A percentile compares a stretch with the other conserved stretches of the same genome.
Evolutionary conservation across 208 protist genomes (phyloP).

Genomic region (Herpetomonas samuelpessoai): DNA sequence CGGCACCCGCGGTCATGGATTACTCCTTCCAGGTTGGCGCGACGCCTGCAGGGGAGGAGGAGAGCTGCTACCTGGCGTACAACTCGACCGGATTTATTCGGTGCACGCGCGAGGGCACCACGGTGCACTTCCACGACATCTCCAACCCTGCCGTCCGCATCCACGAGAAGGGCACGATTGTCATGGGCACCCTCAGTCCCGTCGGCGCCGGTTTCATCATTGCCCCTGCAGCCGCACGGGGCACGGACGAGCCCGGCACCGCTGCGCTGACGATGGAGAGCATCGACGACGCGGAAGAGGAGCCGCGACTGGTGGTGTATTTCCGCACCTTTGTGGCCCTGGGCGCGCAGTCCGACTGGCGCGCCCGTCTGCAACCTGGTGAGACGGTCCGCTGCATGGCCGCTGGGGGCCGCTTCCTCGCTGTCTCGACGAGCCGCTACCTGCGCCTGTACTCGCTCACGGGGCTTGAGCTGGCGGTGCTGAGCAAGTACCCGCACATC

Average conservation of each 20-base stretch:
- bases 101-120: conserved; percentile 46
- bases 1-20: conserved; percentile 22
- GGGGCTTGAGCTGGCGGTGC: conserved; percentile 75
- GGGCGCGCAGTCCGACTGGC: conserved; percentile 82
- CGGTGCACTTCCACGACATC: conserved; percentile 85
- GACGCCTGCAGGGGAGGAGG: conserved; percentile 59
- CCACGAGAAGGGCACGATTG: conserved; percentile 41
- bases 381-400: conserved; percentile 83
- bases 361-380: conserved; percentile 48
- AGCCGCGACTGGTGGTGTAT: conserved; percentile 54
- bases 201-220: conserved; percentile 74
- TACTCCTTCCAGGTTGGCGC: conserved; percentile 84
- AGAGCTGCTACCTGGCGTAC: conserved; percentile 85
- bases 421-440: conserved; percentile 75
- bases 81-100: conserved; percentile 83
- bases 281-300: conserved; percentile 28
- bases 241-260: conserved; percentile 1
- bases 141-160: conserved; percentile 62
- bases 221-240: conserved; percentile 13
- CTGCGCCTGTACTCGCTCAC: conserved; percentile 82
- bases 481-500: conserved; percentile 76
- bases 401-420: conserved; percentile 63
- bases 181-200: conserved; percentile 79
- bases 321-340: conserved; percentile 76
- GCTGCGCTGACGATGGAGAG: conserved; percentile 20